These are phyloP conservation scores for Aphanomyces stellatus DNA, from an alignment of 352 stramenopile species.

Conservation along the genomic window DNA sequence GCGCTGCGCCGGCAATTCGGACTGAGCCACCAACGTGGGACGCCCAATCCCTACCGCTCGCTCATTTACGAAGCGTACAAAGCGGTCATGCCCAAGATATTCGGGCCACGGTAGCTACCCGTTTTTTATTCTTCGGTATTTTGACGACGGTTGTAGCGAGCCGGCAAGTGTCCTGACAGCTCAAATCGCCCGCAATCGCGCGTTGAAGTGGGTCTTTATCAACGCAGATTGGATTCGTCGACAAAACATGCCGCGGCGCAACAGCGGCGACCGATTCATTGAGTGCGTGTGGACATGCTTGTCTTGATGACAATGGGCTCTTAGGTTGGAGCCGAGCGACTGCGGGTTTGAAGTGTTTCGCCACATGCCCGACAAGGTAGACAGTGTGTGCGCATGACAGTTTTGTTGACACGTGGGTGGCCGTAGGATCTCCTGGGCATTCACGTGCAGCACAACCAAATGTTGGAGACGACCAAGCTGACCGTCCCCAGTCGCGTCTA, in stretches of 20 bases:
- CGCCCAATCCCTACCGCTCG: conserved; percentile 46
- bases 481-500: conserved; percentile 65
- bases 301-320: background rate
- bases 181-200: conserved; percentile 53
- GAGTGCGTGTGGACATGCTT: background rate
- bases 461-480: conserved; percentile 32
- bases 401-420: background rate
- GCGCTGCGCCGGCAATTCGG: conserved; percentile 60
- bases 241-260: conserved; percentile 35
- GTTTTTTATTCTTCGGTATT: no score
- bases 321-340: conserved; percentile 49
- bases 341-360: conserved; percentile 76
- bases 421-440: conserved; percentile 38
- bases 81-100: conserved; percentile 66
- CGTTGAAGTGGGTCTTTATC: conserved; percentile 81
- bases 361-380: conserved; percentile 79
- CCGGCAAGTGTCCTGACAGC: conserved; percentile 58
- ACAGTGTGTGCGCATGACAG: background rate
- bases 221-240: conserved; percentile 80
- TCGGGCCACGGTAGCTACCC: conserved; percentile 50
- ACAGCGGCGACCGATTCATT: background rate
- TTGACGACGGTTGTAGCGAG: conserved; percentile 50
- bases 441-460: conserved; percentile 40
- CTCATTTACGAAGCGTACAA: conserved; percentile 74
- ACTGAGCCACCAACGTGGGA: conserved; percentile 30